Evolutionary conservation across 305 asterid genomes (phyloP).

Genomic region (Nicotiana rustica): DNA sequence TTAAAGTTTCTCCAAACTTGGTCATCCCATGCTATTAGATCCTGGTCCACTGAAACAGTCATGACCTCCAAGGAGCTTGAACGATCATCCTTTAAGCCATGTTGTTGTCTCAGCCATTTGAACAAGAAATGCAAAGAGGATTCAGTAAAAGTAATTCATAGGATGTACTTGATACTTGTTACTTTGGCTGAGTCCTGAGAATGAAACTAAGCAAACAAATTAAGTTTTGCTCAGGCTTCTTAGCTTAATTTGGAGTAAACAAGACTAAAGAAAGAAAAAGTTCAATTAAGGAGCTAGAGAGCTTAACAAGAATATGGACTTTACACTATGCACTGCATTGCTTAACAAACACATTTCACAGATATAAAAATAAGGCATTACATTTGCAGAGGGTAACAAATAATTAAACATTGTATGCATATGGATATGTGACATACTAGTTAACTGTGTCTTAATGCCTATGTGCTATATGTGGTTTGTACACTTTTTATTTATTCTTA

Average conservation of each 20-base stretch:
- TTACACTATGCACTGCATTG: background rate
- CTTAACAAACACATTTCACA: background rate
- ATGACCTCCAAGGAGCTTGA: background rate
- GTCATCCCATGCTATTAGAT: background rate
- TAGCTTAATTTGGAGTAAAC: background rate
- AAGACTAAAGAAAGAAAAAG: background rate
- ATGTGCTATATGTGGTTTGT: background rate
- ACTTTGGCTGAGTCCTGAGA: background rate
- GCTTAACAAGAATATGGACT: background rate
- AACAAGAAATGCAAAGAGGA: background rate
- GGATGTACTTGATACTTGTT: background rate
- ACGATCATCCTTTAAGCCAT: background rate
- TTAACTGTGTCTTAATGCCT: background rate
- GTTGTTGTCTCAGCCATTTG: constrained; percentile 1
- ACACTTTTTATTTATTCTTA: background rate
- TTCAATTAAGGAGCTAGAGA: constrained; percentile 7
- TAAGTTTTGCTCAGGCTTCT: background rate
- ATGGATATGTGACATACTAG: background rate
- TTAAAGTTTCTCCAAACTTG: background rate
- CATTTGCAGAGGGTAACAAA: background rate
- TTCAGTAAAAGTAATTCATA: background rate
- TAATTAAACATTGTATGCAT: background rate
- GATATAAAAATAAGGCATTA: background rate
- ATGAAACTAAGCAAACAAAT: background rate
- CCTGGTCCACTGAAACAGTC: background rate